Evolutionary conservation across 768 basidiomycete species (phyloP), one percentile per base, ranked within the genome.

Genomic region (Leccinum uliginosum): DNA sequence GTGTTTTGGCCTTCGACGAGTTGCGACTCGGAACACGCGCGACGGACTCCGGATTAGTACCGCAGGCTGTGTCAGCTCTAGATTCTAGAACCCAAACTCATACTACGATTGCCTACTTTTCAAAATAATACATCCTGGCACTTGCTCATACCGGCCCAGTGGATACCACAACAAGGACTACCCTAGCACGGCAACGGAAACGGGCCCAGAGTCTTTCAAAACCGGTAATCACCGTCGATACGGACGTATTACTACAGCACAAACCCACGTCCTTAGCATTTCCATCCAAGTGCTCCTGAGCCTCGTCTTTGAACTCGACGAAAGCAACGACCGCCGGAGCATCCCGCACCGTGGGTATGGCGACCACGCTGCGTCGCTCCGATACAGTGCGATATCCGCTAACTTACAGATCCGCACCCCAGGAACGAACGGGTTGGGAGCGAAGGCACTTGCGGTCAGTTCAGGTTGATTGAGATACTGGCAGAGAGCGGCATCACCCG

Each of bases 181-280:
- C 15, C 21, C 58, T 9, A 17, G 26, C 21, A 47, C 14, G 29
- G 24, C 17, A 30, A 34, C 34, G 15, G 6, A 7, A 44, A 49
- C 4, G n/a, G n/a, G n/a, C n/a, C 43, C 19, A 5, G 21, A 21
- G 38, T 43, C 30, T 23, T 45, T 72, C 64, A 87, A 67, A 78
- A 86, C 49, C 91, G 78, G 72, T 93, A 93, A 70, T 92, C 90
- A 3, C 94, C 94, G 69, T 98, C 96, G 71, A 98, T 98, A 62
- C 80, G 85, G 45, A 98, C 92, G 71, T 96, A 97, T 76, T 98
- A 95, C 94, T 95, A 50, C 6, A 59, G 43, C 52, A 57, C 53
- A 53, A 10, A 9, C 58, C 47, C 27, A 17, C 27, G 30, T 19
- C 23, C 55, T 54, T 2, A 63, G 54, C 30, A 35, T 34, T 21